Base-by-base conservation (phyloP, 495 filamentous ascomycete genomes). In the Penicillium maclennaniae region DNA sequence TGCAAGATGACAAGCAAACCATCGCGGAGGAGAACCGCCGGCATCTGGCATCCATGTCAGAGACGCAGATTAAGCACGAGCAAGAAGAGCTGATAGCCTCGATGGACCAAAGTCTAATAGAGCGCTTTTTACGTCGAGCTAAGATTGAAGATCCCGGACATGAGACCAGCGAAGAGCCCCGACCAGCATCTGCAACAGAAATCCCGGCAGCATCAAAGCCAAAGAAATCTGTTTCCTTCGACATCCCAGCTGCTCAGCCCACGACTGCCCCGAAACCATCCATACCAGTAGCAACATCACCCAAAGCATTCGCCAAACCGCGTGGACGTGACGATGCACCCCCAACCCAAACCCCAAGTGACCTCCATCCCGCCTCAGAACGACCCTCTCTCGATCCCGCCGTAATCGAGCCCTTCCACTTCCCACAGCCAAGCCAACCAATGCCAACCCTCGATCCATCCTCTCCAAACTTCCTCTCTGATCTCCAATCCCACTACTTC, bases 401-500 rank as follows among this genome's bases (percentile, higher is more conserved):
- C 10, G 85, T 87, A 66, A 86, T 89, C 60, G 87, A 86, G 23
- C 70, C 61, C 6, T 78, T 79, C 20, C 75, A 78, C 40, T 73
- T 58, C 53, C 77, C 57, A 49, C 80, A 54, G 55, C 59, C 60
- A 39, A 71, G 58, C 31, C 49, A 55, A 36, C 61, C 59, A 31
- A 76, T 70, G 46, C 87, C 87, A 23, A 83, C 87, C 34, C 87
- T 96, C 48, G 91, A 98, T 69, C 93, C 91, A 0, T 74, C 78
- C 19, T 87, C 87, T 45, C 84, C 89, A 0, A 79, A 87, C 58
- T 97, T 98, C 75, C 85, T 96, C 45, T 68, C 77, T 20, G 83
- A 87, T 52, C 82, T 98, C 9, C 91, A 96, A 76, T 67, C 80
- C 1, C 95, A 92, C 69, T 98, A 93, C 79, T 98, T 96, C 77